A percentile compares a stretch with the other conserved stretches of the same genome.
These are phyloP conservation scores for Brassica hybrid DNA, from an alignment of 441 rosid genomes.

Conservation along the genomic window DNA sequence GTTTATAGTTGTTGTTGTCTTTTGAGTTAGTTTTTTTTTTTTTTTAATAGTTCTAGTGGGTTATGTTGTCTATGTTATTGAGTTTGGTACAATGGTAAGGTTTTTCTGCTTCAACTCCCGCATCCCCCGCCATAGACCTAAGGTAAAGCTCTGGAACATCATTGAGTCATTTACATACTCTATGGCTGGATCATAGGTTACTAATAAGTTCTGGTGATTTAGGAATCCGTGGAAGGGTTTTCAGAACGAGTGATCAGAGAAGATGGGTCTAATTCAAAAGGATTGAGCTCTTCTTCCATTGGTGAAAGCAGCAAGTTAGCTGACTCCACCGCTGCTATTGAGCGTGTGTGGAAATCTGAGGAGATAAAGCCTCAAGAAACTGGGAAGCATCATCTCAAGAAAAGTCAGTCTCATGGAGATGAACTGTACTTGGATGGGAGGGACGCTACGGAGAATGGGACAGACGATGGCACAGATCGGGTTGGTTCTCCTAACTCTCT, in stretches of 20 bases:
- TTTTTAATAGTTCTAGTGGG: background rate
- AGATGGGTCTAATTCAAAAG: constrained; percentile 40
- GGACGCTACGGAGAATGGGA: background rate
- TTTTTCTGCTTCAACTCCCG: constrained; percentile 86
- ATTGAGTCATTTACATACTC: background rate
- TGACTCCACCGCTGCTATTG: constrained; percentile 39
- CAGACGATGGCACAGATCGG: constrained; percentile 42
- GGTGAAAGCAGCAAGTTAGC: constrained; percentile 37
- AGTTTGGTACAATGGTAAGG: constrained; percentile 67
- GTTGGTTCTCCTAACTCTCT: constrained; percentile 59
- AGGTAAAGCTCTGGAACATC: constrained; percentile 54
- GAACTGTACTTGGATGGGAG: background rate
- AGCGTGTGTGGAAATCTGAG: constrained; percentile 58
- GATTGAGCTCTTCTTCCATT: constrained; percentile 39
- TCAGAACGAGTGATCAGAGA: constrained; percentile 48
- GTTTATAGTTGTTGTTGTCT: constrained; percentile 39
- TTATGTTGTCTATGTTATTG: background rate
- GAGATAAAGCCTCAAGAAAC: constrained; percentile 48
- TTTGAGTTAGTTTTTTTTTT: constrained; percentile 25
- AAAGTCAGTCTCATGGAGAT: constrained; percentile 62
- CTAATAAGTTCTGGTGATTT: constrained; percentile 49
- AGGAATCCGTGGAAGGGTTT: constrained; percentile 47
- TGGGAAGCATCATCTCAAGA: constrained; percentile 52
- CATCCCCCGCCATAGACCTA: constrained; percentile 55
- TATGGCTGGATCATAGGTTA: constrained; percentile 16